Conservation (phyloP, 2,329 filamentous ascomycete species). For the Ceratocystis albifundus region DNA sequence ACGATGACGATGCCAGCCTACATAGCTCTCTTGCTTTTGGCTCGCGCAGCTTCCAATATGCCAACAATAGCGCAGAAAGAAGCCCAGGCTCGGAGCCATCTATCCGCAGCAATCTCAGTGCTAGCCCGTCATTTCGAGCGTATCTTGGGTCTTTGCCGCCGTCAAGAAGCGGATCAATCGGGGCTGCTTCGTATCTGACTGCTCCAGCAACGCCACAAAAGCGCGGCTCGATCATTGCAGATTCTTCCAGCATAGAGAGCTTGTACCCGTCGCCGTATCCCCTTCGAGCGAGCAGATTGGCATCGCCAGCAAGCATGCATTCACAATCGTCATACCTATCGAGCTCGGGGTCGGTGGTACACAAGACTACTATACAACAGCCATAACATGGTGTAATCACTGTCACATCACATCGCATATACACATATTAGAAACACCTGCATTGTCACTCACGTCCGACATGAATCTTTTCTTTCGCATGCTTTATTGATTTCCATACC, state of each 20-base stretch:
- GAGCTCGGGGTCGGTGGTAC: conserved; percentile 14
- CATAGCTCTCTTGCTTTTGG: conserved; percentile 6
- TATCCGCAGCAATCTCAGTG: conserved; percentile 10
- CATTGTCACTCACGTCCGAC: neutral
- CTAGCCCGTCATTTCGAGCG: neutral
- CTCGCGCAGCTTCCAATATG: conserved; percentile 17
- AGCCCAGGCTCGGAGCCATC: conserved; percentile 12
- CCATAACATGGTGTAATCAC: neutral
- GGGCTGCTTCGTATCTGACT: conserved; percentile 8
- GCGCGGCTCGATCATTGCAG: neutral
- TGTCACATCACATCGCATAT: neutral
- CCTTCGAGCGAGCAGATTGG: neutral
- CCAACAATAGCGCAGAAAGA: neutral
- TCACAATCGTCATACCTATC: conserved; percentile 13
- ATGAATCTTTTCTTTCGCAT: neutral
- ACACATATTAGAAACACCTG: neutral
- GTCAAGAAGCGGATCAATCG: neutral
- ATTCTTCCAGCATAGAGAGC: conserved; percentile 14
- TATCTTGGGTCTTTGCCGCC: neutral
- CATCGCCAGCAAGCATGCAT: conserved; percentile 11
- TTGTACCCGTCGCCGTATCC: conserved; percentile 6
- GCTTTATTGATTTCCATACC: neutral
- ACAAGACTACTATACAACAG: conserved; percentile 5
- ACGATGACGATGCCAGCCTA: conserved; percentile 15
- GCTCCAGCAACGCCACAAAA: conserved; percentile 7